Conservation (phyloP, 192 early-diverging fungal species). For the Podochytrium sp. region DNA sequence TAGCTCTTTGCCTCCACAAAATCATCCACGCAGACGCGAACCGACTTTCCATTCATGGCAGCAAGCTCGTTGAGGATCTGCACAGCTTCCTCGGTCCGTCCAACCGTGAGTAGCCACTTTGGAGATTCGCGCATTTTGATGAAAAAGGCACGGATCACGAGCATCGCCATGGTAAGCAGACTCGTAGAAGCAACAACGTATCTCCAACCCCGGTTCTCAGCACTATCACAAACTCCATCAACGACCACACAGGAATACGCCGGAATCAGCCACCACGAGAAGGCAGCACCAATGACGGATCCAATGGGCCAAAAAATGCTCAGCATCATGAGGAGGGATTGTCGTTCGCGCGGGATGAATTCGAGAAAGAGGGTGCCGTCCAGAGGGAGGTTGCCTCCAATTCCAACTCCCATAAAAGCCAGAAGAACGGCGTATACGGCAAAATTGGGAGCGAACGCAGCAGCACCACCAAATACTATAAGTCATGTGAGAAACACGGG, state of each 20-base stretch:
- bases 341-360: slow-evolving; percentile 78
- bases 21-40: slow-evolving; percentile 9
- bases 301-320: slow-evolving; percentile 85
- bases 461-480: slow-evolving; percentile 74
- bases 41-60: slow-evolving; percentile 12
- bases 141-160: slow-evolving; percentile 66
- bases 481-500: no score
- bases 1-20: background rate
- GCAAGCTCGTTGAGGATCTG: slow-evolving; percentile 21
- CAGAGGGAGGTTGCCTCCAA: slow-evolving; percentile 21
- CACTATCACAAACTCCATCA: slow-evolving; percentile 18
- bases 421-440: slow-evolving; percentile 26
- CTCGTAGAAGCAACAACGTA: slow-evolving; percentile 58
- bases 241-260: slow-evolving; percentile 59
- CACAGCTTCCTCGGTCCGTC: slow-evolving; percentile 24
- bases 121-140: slow-evolving; percentile 72
- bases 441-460: slow-evolving; percentile 72
- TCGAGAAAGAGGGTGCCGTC: slow-evolving; percentile 70
- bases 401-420: background rate
- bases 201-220: slow-evolving; percentile 64
- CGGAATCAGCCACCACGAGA: slow-evolving; percentile 71
- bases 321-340: slow-evolving; percentile 80
- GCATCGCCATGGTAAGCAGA: slow-evolving; percentile 69
- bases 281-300: slow-evolving; percentile 68
- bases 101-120: slow-evolving; percentile 68